Evolutionary conservation across 306 rosid genomes (phyloP).

Genomic region (Inga laurina): DNA sequence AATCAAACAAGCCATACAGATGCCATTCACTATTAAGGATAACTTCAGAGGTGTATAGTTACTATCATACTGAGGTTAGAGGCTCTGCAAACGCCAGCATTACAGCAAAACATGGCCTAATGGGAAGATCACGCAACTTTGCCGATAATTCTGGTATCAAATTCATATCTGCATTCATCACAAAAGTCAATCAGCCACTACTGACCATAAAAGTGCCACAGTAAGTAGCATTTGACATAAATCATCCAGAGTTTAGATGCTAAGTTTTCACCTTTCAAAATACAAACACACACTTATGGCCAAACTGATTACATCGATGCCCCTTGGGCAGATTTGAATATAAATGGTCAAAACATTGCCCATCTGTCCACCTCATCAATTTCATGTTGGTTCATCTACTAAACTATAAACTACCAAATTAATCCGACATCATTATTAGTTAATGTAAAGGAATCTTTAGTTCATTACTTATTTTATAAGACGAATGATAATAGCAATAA

Average conservation of each 20-base stretch:
- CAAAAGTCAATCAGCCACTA: conserved; percentile 8
- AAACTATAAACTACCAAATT: background rate
- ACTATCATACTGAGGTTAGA: conserved; percentile 64
- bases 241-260: background rate
- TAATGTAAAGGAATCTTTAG: background rate
- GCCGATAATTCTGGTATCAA: conserved; percentile 67
- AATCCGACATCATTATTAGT: background rate
- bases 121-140: conserved; percentile 69
- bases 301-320: background rate
- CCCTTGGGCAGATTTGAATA: background rate
- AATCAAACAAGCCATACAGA: conserved; percentile 21
- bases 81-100: conserved; percentile 91
- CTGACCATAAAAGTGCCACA: background rate
- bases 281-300: background rate
- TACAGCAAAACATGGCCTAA: conserved; percentile 72
- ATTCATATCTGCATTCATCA: conserved; percentile 54
- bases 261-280: background rate
- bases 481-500: background rate
- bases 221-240: background rate
- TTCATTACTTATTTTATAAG: background rate
- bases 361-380: conserved; percentile 6
- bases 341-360: conserved; percentile 21
- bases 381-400: conserved; percentile 11
- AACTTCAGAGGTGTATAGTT: conserved; percentile 26
- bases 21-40: conserved; percentile 8